phyloP scores from a whole-genome alignment of 164 flowering plant genomes.

The Stephania japonica region DNA sequence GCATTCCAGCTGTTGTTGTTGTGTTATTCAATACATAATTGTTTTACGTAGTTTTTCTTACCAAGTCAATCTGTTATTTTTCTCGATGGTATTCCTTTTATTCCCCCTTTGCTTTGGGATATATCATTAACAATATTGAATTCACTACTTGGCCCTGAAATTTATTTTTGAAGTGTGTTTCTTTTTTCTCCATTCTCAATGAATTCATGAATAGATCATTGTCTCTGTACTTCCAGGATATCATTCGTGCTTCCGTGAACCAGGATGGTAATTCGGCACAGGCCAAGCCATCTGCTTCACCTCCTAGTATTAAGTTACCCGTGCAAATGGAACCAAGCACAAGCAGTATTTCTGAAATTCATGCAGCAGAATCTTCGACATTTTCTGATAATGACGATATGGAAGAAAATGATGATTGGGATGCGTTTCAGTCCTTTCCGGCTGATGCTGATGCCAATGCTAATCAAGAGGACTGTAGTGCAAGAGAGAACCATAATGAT shows the following conservation, averaged over 20 bases:
- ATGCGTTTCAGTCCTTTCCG: conserved; percentile 90
- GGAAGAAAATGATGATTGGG: conserved; percentile 86
- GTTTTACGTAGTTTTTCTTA: neutral
- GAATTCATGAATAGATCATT: neutral
- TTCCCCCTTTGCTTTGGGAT: neutral
- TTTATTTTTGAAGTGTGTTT: neutral
- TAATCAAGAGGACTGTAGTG: conserved; percentile 9
- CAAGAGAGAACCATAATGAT: conserved; percentile 17
- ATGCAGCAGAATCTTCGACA: conserved; percentile 14
- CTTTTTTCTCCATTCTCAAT: neutral
- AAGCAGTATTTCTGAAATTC: conserved; percentile 16
- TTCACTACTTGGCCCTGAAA: neutral
- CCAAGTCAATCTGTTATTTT: neutral
- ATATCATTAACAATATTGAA: neutral
- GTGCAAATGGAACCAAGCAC: conserved; percentile 26
- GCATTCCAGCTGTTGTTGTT: too few species aligned
- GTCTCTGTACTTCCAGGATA: conserved; percentile 42
- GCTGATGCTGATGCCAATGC: conserved; percentile 32
- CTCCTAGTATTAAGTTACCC: conserved; percentile 60
- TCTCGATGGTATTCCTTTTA: neutral
- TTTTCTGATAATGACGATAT: conserved; percentile 12
- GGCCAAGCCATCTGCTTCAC: conserved; percentile 25
- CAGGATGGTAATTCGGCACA: conserved; percentile 40
- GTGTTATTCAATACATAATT: neutral
- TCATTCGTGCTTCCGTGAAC: conserved; percentile 75